phyloP scores from a whole-genome alignment of 768 basidiomycete species.

The Agaricus blazei region DNA sequence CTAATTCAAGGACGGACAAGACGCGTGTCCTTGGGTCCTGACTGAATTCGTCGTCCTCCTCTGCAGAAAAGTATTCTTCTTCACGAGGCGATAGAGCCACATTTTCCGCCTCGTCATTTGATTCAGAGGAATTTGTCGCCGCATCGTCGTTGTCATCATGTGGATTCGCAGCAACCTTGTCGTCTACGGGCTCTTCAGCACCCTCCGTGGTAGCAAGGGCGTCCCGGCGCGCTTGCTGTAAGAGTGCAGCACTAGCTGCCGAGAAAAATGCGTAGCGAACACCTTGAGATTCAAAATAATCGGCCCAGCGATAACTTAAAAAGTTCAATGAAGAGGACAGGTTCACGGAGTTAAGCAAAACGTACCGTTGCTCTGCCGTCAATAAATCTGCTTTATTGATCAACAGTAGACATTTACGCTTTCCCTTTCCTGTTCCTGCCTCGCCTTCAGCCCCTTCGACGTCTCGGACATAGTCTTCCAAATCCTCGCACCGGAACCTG shows the following conservation, averaged over 20 bases:
- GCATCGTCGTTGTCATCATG: slow-evolving; percentile 14
- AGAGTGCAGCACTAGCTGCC: slow-evolving; percentile 78
- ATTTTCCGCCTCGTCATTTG: slow-evolving; percentile 15
- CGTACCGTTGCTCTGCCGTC: slow-evolving; percentile 78
- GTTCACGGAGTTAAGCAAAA: not conserved
- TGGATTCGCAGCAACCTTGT: slow-evolving; percentile 14
- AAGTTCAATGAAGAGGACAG: not conserved
- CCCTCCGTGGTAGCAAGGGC: slow-evolving; percentile 24
- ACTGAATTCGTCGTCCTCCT: slow-evolving; percentile 46
- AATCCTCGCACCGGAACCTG: slow-evolving; percentile 86
- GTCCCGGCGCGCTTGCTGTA: slow-evolving; percentile 71
- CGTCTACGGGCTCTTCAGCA: slow-evolving; percentile 9
- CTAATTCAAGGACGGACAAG: slow-evolving; percentile 81
- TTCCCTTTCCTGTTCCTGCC: slow-evolving; percentile 66
- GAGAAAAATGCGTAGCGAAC: slow-evolving; percentile 91
- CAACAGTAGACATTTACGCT: slow-evolving; percentile 72
- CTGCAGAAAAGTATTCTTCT: slow-evolving; percentile 42
- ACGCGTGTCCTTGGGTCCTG: slow-evolving; percentile 70
- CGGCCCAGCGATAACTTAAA: slow-evolving; percentile 79
- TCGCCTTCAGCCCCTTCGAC: slow-evolving; percentile 82
- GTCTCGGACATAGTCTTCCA: slow-evolving; percentile 81
- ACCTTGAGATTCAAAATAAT: slow-evolving; percentile 75
- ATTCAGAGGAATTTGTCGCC: slow-evolving; percentile 14
- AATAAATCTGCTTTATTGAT: slow-evolving; percentile 97
- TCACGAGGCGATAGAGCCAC: slow-evolving; percentile 32